Conservation (phyloP, 2,329 filamentous ascomycete genomes). For the Aspergillus brasiliensis region DNA sequence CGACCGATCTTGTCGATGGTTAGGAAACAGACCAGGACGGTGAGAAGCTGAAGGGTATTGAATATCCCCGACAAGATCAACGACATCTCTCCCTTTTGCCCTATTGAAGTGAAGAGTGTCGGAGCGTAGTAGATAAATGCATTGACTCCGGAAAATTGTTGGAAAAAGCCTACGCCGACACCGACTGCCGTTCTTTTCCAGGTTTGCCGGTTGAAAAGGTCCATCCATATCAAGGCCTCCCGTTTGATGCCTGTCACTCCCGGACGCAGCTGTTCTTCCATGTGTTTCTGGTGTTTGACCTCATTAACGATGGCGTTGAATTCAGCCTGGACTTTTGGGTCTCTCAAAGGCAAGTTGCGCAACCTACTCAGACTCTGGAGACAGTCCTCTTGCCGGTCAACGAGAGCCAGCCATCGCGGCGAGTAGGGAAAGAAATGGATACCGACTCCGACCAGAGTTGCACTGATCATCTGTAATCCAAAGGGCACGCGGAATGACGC, state of each 20-base stretch:
- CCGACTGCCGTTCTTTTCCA: constrained; percentile 33
- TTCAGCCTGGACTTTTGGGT: constrained; percentile 60
- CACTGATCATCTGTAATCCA: constrained; percentile 48
- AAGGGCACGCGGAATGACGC: constrained; percentile 50
- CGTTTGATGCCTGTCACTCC: not conserved
- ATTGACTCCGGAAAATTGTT: constrained; percentile 48
- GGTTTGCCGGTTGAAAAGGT: constrained; percentile 55
- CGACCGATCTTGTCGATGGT: constrained; percentile 24
- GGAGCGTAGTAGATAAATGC: constrained; percentile 54
- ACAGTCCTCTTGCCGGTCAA: constrained; percentile 69
- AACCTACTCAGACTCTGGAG: constrained; percentile 58
- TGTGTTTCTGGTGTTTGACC: not conserved
- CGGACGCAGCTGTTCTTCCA: not conserved
- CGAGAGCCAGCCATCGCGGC: constrained; percentile 68
- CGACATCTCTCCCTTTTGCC: constrained; percentile 52
- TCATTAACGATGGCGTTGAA: constrained; percentile 58
- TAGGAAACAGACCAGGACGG: constrained; percentile 57
- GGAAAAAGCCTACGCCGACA: constrained; percentile 47
- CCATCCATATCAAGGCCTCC: constrained; percentile 36
- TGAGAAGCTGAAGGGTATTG: constrained; percentile 60
- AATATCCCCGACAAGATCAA: constrained; percentile 60
- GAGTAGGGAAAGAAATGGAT: constrained; percentile 58
- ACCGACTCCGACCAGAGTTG: constrained; percentile 44
- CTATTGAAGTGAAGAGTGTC: constrained; percentile 40
- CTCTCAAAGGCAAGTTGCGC: constrained; percentile 55